Base-by-base conservation (phyloP, 2,329 filamentous ascomycete genomes). In the Anisogramma anomala region DNA sequence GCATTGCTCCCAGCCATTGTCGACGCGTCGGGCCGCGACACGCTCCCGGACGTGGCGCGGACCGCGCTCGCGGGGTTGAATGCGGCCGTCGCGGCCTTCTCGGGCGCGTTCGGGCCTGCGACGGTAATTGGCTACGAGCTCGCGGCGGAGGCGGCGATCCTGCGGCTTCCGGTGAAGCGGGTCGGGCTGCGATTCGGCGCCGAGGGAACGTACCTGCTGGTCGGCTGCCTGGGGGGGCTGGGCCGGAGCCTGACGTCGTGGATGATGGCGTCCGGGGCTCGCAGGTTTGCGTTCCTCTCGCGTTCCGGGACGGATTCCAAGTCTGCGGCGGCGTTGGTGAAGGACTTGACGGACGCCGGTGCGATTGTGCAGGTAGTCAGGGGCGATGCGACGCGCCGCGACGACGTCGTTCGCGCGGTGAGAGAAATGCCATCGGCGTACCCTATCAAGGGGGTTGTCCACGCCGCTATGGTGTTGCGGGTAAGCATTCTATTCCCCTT, bases 401-500 rank as follows among this genome's bases (percentile, higher is more conserved):
- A 32, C 11, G 48, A 51, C 32, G 49, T 54, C 1, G 22, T 26
- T 5, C 11, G 33, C 6, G 48, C 44, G 5, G 45, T 54, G 31
- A 15, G 31, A 10, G 17, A 17, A 2, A 33, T 45, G 2, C 22
- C 39, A 0, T 13, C 34, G 13, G 15, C 10, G 23, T 6, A 13
- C 11, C 39, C 25, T 11, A 17, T 41, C 32, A 4, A 19, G 2
- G 68, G 68, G 36, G 55, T 68, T n/a, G 56, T 71, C 14, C 66
- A 69, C 41, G 64, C 63, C n/a, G 62, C 67, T 8, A 70, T 71
- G 67, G 65, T 68, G 1, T 60, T 70, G 3, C 25, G 14, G 10
- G 33, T 35, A 23, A 25, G 33, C 14, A 19, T 8, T 4, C 4
- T 5, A 23, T 23, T 9, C 22, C 22, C 6, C 5, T 5, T 27